phyloP scores from a whole-genome alignment of 768 basidiomycete genomes.

The Psilocybe cyanescens region DNA sequence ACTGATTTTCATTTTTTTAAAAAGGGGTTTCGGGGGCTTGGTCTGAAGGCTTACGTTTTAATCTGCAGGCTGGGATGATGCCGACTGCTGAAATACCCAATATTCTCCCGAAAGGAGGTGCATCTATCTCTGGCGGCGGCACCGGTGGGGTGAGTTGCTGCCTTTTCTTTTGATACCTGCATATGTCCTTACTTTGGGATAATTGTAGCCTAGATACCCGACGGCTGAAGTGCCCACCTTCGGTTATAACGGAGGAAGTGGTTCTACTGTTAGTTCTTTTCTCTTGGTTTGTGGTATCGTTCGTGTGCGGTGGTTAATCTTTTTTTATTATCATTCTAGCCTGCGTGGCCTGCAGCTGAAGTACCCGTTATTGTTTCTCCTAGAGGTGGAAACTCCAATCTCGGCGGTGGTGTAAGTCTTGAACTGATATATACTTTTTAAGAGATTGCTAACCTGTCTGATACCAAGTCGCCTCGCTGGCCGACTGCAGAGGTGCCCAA shows the following conservation, averaged over 20 bases:
- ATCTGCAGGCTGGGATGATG: neutral
- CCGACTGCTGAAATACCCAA: neutral
- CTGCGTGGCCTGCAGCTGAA: neutral
- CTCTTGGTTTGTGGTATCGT: neutral
- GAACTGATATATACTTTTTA: too few species aligned
- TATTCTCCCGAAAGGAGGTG: neutral
- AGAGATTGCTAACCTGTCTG: neutral
- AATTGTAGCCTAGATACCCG: neutral
- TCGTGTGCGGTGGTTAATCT: neutral
- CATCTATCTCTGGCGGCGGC: too few species aligned
- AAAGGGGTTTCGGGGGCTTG: too few species aligned
- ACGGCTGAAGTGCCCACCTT: neutral
- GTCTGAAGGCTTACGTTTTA: too few species aligned
- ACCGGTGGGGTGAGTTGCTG: too few species aligned
- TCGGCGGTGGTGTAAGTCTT: neutral
- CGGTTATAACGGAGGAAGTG: neutral
- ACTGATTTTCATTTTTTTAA: too few species aligned
- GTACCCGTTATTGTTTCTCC: neutral
- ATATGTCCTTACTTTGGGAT: neutral
- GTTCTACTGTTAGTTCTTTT: neutral
- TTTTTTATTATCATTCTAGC: neutral
- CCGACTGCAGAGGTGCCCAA: slow-evolving; percentile 1
- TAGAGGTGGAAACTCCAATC: neutral
- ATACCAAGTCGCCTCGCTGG: neutral
- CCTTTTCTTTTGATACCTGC: too few species aligned